These are phyloP conservation scores for Aquilaria agallochum DNA, from an alignment of 441 rosid genomes.

Conservation along the genomic window DNA sequence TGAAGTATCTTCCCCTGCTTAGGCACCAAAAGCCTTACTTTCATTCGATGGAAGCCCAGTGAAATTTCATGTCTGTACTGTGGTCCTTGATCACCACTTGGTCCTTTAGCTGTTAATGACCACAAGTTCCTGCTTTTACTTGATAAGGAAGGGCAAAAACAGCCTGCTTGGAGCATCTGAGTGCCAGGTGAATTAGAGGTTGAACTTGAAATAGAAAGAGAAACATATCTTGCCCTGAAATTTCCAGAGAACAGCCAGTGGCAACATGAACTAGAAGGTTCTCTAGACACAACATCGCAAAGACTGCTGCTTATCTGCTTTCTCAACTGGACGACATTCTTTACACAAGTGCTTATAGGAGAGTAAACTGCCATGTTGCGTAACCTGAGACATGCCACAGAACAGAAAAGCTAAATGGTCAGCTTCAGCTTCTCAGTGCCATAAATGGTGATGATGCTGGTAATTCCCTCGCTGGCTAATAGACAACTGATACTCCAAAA, in stretches of 20 bases:
- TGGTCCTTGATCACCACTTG: conserved; percentile 23
- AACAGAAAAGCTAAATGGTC: conserved; percentile 12
- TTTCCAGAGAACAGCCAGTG: conserved; percentile 24
- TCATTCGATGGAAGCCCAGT: conserved; percentile 31
- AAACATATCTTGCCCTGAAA: conserved; percentile 22
- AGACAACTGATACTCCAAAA: no score
- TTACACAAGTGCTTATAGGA: conserved; percentile 47
- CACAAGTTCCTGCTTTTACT: conserved; percentile 24
- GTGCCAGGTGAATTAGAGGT: conserved; percentile 26
- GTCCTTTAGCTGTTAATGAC: conserved; percentile 34
- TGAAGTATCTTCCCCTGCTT: conserved; percentile 25
- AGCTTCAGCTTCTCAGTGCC: conserved; percentile 4
- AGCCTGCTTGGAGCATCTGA: conserved; percentile 22
- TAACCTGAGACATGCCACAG: conserved; percentile 27
- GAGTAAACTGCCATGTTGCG: conserved; percentile 47
- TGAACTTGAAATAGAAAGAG: conserved; percentile 37
- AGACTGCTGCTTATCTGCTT: conserved; percentile 38
- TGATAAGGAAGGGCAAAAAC: conserved; percentile 21
- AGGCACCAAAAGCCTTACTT: conserved; percentile 40
- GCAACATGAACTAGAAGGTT: conserved; percentile 35
- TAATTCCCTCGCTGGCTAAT: no score
- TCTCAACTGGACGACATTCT: conserved; percentile 41
- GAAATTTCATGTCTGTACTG: conserved; percentile 46
- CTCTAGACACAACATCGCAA: conserved; percentile 24
- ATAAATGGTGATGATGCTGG: no score